Evolutionary conservation across 2,329 filamentous ascomycete genomes (phyloP).

Genomic region (Colletotrichum siamense): DNA sequence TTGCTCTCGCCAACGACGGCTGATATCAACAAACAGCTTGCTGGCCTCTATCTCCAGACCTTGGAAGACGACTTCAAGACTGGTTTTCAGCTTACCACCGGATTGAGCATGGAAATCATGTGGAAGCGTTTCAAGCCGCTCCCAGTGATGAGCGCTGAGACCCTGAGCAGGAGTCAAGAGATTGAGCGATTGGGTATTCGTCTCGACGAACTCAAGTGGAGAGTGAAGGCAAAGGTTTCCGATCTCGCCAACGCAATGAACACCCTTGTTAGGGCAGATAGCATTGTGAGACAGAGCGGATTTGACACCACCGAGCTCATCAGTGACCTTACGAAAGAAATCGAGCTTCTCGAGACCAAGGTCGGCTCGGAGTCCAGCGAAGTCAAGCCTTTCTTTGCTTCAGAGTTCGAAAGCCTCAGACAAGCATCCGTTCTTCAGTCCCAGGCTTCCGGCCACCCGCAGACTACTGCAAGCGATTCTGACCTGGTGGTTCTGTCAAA

Average conservation of each 20-base stretch:
- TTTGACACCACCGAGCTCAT: slow-evolving; percentile 53
- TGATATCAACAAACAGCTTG: slow-evolving; percentile 39
- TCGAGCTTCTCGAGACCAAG: slow-evolving; percentile 54
- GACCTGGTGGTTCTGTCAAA: slow-evolving; percentile 56
- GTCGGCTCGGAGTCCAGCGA: slow-evolving; percentile 46
- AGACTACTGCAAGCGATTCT: slow-evolving; percentile 24
- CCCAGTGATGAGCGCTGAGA: slow-evolving; percentile 52
- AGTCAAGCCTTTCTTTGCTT: slow-evolving; percentile 54
- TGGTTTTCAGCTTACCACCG: slow-evolving; percentile 76
- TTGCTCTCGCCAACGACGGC: slow-evolving; percentile 31
- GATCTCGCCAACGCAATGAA: slow-evolving; percentile 59
- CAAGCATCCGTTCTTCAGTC: slow-evolving; percentile 54
- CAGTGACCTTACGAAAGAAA: slow-evolving; percentile 53
- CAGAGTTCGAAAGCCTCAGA: slow-evolving; percentile 62
- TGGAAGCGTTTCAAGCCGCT: slow-evolving; percentile 77
- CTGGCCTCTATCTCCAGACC: slow-evolving; percentile 42
- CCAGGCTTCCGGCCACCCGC: slow-evolving; percentile 11
- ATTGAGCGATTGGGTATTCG: slow-evolving; percentile 62
- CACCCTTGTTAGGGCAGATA: slow-evolving; percentile 62
- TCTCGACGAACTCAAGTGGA: slow-evolving; percentile 69
- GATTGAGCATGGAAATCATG: slow-evolving; percentile 79
- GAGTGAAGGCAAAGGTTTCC: slow-evolving; percentile 53
- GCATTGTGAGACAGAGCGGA: slow-evolving; percentile 54
- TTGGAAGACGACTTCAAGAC: slow-evolving; percentile 66
- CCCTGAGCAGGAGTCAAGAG: slow-evolving; percentile 51